phyloP scores from a whole-genome alignment of 257 asterid genomes.

The Rehmannia glutinosa region DNA sequence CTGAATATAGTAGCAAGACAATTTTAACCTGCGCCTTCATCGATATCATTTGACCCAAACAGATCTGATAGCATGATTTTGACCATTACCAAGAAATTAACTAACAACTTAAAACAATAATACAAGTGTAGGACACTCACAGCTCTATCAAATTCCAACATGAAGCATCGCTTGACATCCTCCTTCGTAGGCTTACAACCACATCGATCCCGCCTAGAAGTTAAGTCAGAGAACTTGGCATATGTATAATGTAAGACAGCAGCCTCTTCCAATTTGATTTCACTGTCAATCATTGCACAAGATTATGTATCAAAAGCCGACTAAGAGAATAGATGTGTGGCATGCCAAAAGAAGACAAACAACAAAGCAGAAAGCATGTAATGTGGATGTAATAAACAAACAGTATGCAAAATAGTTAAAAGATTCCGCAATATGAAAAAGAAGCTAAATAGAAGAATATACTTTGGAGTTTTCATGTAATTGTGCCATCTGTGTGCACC shows the following conservation, averaged over 20 bases:
- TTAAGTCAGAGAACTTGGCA: constrained; percentile 74
- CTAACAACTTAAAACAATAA: neutral
- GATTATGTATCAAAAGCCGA: constrained; percentile 1
- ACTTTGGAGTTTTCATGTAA: constrained; percentile 73
- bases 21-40: neutral
- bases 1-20: neutral
- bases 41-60: neutral
- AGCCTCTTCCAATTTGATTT: constrained; percentile 66
- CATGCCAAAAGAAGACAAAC: neutral
- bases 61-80: neutral
- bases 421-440: neutral
- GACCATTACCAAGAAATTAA: constrained; percentile 10
- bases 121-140: constrained; percentile 38
- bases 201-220: constrained; percentile 80
- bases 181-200: constrained; percentile 85
- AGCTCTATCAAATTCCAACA: constrained; percentile 76
- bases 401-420: neutral
- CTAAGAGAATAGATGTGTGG: neutral
- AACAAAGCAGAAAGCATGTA: neutral
- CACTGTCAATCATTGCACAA: constrained; percentile 42
- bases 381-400: neutral
- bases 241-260: constrained; percentile 82
- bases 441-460: constrained; percentile 15
- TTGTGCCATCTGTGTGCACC: constrained; percentile 90
- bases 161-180: constrained; percentile 68